Conservation (phyloP, 345 rosid genomes). For the Ailanthus altissimus region DNA sequence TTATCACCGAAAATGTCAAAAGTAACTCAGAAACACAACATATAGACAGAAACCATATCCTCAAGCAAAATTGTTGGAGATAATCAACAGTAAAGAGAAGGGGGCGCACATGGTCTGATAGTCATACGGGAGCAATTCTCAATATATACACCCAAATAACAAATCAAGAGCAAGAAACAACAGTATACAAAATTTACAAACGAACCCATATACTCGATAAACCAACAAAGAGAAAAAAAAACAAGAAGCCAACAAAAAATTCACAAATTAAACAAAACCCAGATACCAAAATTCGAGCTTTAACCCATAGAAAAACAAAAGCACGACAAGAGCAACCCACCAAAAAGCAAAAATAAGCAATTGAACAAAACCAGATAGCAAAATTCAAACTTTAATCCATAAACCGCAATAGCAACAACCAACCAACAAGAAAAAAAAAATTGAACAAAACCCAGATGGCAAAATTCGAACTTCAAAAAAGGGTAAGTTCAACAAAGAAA, state of each 20-base stretch:
- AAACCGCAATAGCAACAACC: not conserved
- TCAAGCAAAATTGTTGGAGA: not conserved
- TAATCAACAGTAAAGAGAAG: not conserved
- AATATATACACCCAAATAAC: not conserved
- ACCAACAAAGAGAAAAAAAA: slow-evolving; percentile 1
- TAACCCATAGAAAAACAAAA: not conserved
- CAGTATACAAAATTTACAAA: not conserved
- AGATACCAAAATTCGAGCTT: not conserved
- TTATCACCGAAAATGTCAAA: slow-evolving; percentile 16
- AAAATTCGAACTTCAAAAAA: slow-evolving; percentile 7
- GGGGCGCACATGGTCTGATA: not conserved
- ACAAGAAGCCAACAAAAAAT: not conserved
- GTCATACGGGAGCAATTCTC: not conserved
- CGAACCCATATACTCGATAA: not conserved
- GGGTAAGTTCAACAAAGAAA: not conserved
- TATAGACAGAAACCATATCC: not conserved
- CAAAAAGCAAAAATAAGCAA: not conserved
- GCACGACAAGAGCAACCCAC: not conserved
- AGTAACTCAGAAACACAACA: slow-evolving; percentile 11
- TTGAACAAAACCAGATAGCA: not conserved
- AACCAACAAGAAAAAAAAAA: not conserved
- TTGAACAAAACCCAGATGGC: slow-evolving; percentile 2
- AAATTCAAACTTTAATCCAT: not conserved
- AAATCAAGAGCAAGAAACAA: slow-evolving; percentile 5
- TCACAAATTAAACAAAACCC: not conserved